A percentile compares a stretch with the other conserved stretches of the same genome.
Evolutionary conservation across 129 eudicot genomes (phyloP).

Genomic region (Lonicera japonica): DNA sequence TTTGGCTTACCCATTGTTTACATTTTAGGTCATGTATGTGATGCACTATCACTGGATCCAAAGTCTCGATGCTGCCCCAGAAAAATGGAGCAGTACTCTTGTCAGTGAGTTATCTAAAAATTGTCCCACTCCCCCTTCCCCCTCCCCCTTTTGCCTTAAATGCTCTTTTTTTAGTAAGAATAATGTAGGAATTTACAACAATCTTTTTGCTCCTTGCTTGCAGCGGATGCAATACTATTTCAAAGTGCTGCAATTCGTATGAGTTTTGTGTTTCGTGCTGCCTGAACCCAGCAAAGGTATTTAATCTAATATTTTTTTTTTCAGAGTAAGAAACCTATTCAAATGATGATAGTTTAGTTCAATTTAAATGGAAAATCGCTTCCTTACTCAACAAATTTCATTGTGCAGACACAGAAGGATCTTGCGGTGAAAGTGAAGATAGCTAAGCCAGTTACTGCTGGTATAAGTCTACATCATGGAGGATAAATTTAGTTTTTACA

Average conservation of each 20-base stretch:
- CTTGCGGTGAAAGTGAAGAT: slow-evolving; percentile 59
- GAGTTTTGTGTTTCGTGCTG: slow-evolving; percentile 97
- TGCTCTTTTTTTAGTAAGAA: neutral
- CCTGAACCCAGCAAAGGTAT: slow-evolving; percentile 61
- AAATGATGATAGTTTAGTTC: neutral
- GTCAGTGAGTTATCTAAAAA: slow-evolving; percentile 60
- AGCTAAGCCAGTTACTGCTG: slow-evolving; percentile 82
- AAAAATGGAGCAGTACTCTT: slow-evolving; percentile 68
- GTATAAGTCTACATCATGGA: slow-evolving; percentile 20
- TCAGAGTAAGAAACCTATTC: neutral
- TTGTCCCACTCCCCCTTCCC: too few relatives aligned
- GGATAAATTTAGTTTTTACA: neutral
- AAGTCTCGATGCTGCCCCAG: slow-evolving; percentile 67
- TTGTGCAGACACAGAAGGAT: slow-evolving; percentile 46
- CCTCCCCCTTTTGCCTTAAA: neutral
- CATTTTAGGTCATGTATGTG: slow-evolving; percentile 70
- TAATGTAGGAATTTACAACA: neutral
- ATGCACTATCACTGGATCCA: slow-evolving; percentile 76
- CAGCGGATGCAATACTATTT: slow-evolving; percentile 82
- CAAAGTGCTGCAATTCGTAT: slow-evolving; percentile 86
- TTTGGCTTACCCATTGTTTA: neutral
- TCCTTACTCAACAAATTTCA: slow-evolving; percentile 1
- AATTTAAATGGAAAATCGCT: neutral
- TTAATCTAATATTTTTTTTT: slow-evolving; percentile 4
- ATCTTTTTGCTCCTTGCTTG: slow-evolving; percentile 5